phyloP scores from a whole-genome alignment of 331 rosid species.

The Ulmus americana region DNA sequence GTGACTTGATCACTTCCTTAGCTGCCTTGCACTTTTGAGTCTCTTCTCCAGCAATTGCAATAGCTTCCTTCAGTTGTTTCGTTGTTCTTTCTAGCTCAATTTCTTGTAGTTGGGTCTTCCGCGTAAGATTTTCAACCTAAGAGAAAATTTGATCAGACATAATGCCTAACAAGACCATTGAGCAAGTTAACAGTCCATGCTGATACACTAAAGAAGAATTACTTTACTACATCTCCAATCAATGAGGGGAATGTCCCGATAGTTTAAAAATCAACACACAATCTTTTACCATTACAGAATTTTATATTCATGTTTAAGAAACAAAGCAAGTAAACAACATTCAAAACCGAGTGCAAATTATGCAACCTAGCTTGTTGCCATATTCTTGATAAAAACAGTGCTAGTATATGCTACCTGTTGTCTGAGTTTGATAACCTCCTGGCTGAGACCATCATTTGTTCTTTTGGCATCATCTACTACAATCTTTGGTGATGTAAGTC shows the following conservation, averaged over 20 bases:
- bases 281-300: neutral
- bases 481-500: slow-evolving; percentile 90
- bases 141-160: slow-evolving; percentile 20
- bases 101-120: slow-evolving; percentile 82
- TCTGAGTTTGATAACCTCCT: slow-evolving; percentile 90
- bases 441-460: slow-evolving; percentile 82
- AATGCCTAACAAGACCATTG: slow-evolving; percentile 23
- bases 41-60: slow-evolving; percentile 83
- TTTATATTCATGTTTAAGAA: neutral
- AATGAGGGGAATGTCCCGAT: neutral
- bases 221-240: neutral
- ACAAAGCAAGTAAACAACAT: slow-evolving; percentile 3
- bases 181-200: slow-evolving; percentile 1
- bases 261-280: neutral
- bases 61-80: slow-evolving; percentile 91
- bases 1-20: slow-evolving; percentile 97
- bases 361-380: neutral
- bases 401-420: slow-evolving; percentile 50
- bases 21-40: slow-evolving; percentile 88
- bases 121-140: slow-evolving; percentile 86
- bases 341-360: slow-evolving; percentile 1
- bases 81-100: slow-evolving; percentile 85
- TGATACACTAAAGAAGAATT: neutral
- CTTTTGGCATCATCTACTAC: slow-evolving; percentile 81
- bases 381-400: neutral